Evolutionary conservation across 2,329 filamentous ascomycete genomes (phyloP).

Genomic region (Xylaria hypoxylon): DNA sequence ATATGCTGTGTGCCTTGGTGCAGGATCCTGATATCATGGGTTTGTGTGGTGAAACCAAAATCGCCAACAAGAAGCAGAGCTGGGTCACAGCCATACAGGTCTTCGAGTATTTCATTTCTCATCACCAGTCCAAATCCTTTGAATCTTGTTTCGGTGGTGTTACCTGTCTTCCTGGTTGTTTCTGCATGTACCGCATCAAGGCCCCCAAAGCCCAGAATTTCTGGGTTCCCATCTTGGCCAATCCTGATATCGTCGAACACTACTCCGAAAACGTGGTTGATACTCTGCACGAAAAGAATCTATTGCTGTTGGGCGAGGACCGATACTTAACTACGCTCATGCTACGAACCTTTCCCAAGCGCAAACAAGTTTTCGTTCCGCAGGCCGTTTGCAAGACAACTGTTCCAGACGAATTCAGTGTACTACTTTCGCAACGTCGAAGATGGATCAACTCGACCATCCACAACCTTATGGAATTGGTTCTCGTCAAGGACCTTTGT

Average conservation of each 20-base stretch:
- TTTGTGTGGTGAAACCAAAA: constrained; percentile 98
- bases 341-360: constrained; percentile 98
- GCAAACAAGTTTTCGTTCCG: constrained; percentile 98
- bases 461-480: constrained; percentile 97
- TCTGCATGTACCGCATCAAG: constrained; percentile 99
- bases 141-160: constrained; percentile 99
- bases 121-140: constrained; percentile 96
- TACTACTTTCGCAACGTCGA: constrained; percentile 92
- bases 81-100: constrained; percentile 99
- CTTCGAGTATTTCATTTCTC: constrained; percentile 99
- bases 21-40: constrained; percentile 99
- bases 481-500: constrained; percentile 94
- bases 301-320: constrained; percentile 94
- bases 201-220: constrained; percentile 99
- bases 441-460: constrained; percentile 99
- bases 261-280: constrained; percentile 99
- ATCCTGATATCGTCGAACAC: constrained; percentile 98
- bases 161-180: constrained; percentile 97
- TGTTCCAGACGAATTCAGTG: constrained; percentile 91
- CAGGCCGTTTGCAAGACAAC: constrained; percentile 99
- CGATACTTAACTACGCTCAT: constrained; percentile 96
- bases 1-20: constrained; percentile 99
- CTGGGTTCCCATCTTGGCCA: constrained; percentile 98
- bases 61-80: constrained; percentile 94
- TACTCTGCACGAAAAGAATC: constrained; percentile 96